A percentile compares a stretch with the other conserved stretches of the same genome.
Conservation (phyloP, 1,284 basidiomycete genomes). For the Xerocomus minutiporus region DNA sequence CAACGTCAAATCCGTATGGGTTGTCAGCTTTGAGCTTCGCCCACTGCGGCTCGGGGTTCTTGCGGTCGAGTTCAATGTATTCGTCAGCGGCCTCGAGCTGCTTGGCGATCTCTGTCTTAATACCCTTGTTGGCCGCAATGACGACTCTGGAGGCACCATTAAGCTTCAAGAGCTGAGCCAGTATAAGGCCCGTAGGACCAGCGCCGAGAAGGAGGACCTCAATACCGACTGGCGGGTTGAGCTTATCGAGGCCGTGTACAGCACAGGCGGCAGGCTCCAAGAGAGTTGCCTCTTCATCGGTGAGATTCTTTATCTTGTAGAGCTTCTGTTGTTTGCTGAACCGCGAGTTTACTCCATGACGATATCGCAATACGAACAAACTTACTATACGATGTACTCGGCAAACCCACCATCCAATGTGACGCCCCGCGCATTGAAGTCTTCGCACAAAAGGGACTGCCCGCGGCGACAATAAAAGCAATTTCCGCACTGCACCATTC, state of each 20-base stretch:
- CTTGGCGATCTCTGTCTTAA: conserved; percentile 81
- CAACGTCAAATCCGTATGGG: conserved; percentile 84
- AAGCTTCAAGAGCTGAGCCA: conserved; percentile 80
- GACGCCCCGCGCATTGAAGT: conserved; percentile 74
- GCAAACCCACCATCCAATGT: conserved; percentile 81
- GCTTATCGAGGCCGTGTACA: conserved; percentile 83
- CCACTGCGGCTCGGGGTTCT: conserved; percentile 77
- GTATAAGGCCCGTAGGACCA: conserved; percentile 78
- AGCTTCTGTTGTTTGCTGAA: conserved; percentile 62
- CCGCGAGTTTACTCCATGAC: neutral
- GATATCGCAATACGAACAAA: conserved; percentile 6
- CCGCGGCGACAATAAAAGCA: conserved; percentile 85
- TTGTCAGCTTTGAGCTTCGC: conserved; percentile 70
- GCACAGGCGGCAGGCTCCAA: conserved; percentile 86
- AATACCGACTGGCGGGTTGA: conserved; percentile 70
- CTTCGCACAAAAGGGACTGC: conserved; percentile 68
- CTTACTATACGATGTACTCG: conserved; percentile 77
- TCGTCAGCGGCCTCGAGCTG: conserved; percentile 73
- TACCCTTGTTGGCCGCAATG: conserved; percentile 79
- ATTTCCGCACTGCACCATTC: conserved; percentile 55
- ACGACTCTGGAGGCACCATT: conserved; percentile 76
- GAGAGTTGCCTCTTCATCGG: conserved; percentile 86
- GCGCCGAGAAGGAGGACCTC: conserved; percentile 77
- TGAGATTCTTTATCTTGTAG: conserved; percentile 79
- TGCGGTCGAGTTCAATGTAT: conserved; percentile 78